phyloP scores from a whole-genome alignment of 192 early-diverging fungal genomes.

The Coemansia sp. region DNA sequence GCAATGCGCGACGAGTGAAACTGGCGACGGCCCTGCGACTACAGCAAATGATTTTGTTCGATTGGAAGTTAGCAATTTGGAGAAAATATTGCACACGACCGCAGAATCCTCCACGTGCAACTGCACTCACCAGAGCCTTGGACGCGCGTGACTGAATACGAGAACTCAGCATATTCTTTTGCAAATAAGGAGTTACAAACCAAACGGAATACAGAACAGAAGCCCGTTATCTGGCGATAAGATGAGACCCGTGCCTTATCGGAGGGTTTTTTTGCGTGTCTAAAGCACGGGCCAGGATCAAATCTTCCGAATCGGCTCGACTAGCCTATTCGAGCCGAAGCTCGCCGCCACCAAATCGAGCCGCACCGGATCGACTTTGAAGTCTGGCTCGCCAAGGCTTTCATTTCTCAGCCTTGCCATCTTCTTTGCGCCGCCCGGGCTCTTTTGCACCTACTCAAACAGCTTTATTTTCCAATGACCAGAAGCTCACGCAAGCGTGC shows the following conservation, averaged over 20 bases:
- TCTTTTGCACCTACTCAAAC: too few relatives aligned
- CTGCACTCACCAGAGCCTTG: constrained; percentile 40
- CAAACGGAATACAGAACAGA: not conserved
- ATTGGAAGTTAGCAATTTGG: not conserved
- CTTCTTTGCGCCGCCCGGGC: too few relatives aligned
- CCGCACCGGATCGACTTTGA: too few relatives aligned
- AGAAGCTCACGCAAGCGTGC: constrained; percentile 2
- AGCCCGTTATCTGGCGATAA: not conserved
- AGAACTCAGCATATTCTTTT: constrained; percentile 32
- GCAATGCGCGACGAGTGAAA: constrained; percentile 66
- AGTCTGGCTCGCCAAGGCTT: too few relatives aligned
- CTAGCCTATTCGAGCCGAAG: too few relatives aligned
- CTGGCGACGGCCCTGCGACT: constrained; percentile 48
- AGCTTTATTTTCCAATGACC: constrained; percentile 3
- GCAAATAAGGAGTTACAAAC: not conserved
- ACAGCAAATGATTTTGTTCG: not conserved
- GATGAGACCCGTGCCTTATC: not conserved
- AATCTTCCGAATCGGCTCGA: constrained; percentile 7
- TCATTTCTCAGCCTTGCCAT: too few relatives aligned
- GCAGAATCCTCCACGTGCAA: too few relatives aligned
- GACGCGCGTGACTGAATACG: constrained; percentile 31
- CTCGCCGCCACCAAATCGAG: too few relatives aligned
- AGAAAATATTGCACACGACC: not conserved
- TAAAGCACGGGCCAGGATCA: constrained; percentile 1
- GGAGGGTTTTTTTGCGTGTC: not conserved